Evolutionary conservation across 2,329 filamentous ascomycete genomes (phyloP), one percentile per base, ranked within the genome.

Genomic region (Knufia fluminis): DNA sequence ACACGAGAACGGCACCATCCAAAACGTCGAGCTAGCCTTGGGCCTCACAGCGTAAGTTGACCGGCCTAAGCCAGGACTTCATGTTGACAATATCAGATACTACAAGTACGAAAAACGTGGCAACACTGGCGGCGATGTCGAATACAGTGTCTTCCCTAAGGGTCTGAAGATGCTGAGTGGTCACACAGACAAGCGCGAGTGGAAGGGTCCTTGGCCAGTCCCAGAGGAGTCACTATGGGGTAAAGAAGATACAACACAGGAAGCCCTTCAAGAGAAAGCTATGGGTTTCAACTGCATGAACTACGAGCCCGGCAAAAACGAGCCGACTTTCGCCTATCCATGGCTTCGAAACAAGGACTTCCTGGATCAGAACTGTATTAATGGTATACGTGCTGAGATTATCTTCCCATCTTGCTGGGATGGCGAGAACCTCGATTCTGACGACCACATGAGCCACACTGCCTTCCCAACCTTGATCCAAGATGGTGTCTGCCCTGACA

Each of bases 241-340:
- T 3, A 68, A 64, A 1, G 70, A 80, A 3, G 78, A 83, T 52
- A 76, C 78, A 60, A 84, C 82, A 9, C 89, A 94, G 70, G 66
- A 68, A 14, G 78, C 82, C 46, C 77, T 96, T 32, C 71, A 70
- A 45, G 85, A 94, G 71, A 88, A 90, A 54, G 87, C 90, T 8
- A 60, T 96, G 23, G 91, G 92, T 2, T 95, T 95, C 78, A 97
- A 97, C 74, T 97, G 92, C 68, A 71, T 98, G 53, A 83, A 97
- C 77, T 96, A 96, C 64, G 61, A 59, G 26, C 71, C 67, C 20
- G 60, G 59, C 16, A 50, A 66, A 0, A 72, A 85, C 1, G 89
- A 95, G 66, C 75, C 77, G 1, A 85, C 89, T 12, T 76, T 94
- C 31, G 85, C 80, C 66, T 87, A 90, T 57, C 90, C 95, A 66